Evolutionary conservation across 306 rosid genomes (phyloP), one percentile per base, ranked within the genome.

Genomic region (Trifolium pratense): DNA sequence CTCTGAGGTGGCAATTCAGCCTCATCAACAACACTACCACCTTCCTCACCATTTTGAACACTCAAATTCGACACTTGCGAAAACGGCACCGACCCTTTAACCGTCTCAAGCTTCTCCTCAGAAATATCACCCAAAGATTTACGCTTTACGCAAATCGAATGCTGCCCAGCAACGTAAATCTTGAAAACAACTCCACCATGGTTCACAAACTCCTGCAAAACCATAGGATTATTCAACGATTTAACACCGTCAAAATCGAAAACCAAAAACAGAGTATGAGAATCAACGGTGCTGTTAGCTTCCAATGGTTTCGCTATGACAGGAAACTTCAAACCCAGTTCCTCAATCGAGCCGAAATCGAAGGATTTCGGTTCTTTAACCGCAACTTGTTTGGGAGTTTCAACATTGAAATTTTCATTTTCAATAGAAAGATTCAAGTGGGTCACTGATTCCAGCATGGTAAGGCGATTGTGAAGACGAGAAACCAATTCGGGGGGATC

Each of bases 161-260:
- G 77, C 11, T 67, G 70, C 42, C 97, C 94, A 9, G 89, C 86
- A 23, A 84, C 92, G 60, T 91, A 91, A 18, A 87, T 80, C 84
- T 91, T 91, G 89, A 87, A 91, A 6, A 91, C 32, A 0, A 84
- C 89, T 0, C 92, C 94, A 8, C 92, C 89, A n/a, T 91, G 97
- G 73, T 91, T 85, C 80, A 87, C 84, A 39, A 89, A 91, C 56
- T 89, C 87, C 32, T 91, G 97, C 63, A 91, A 36, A 78, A 91
- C 78, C 23, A 84, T 36, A 2, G 86, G 85, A 13, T 42, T 9
- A n/a, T 45, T 75, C 45, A 84, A 13, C 26, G 52, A 36, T 61
- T 65, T 68, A 31, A 87, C 36, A 14, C 92, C 89, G 1, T 53
- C 76, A 3, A 6, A n/a, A 45, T 77, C 75, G 15, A 91, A 79